Percentiles rank a stretch among this genome's conserved stretches.
phyloP scores from a whole-genome alignment of 2,329 filamentous ascomycete genomes.

The Ascochyta lentis region DNA sequence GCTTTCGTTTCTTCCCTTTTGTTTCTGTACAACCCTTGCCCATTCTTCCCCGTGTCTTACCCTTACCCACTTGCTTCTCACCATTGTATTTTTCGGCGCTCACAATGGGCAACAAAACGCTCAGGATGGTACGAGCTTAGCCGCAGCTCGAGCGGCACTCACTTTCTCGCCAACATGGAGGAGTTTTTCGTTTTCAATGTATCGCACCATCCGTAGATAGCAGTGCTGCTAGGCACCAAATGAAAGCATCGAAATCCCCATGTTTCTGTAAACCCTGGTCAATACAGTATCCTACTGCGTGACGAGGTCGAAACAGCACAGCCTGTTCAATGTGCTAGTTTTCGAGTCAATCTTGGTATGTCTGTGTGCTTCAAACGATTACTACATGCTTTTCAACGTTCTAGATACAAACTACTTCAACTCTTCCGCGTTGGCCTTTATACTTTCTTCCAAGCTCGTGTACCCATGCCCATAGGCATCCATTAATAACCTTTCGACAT shows the following conservation, averaged over 20 bases:
- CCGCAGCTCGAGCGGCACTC: slow-evolving; percentile 9
- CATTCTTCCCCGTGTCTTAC: slow-evolving; percentile 19
- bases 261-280: too few relatives aligned
- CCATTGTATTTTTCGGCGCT: slow-evolving; percentile 25
- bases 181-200: slow-evolving; percentile 1
- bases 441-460: slow-evolving; percentile 33
- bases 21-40: slow-evolving; percentile 17
- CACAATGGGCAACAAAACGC: slow-evolving; percentile 26
- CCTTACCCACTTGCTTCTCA: slow-evolving; percentile 24
- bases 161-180: slow-evolving; percentile 1
- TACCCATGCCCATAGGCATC: slow-evolving; percentile 40
- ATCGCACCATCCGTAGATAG: slow-evolving; percentile 11
- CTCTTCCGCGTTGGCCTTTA: slow-evolving; percentile 19
- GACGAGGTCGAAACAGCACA: neutral
- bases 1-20: slow-evolving; percentile 10
- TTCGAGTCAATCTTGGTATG: too few relatives aligned
- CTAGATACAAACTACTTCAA: neutral
- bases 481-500: slow-evolving; percentile 36
- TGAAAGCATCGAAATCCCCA: slow-evolving; percentile 9
- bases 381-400: too few relatives aligned
- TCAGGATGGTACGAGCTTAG: slow-evolving; percentile 15
- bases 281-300: neutral
- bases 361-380: too few relatives aligned
- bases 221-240: slow-evolving; percentile 18
- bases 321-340: too few relatives aligned